phyloP scores from a whole-genome alignment of 2,329 filamentous ascomycete species.

The Xylariaceae sp. region DNA sequence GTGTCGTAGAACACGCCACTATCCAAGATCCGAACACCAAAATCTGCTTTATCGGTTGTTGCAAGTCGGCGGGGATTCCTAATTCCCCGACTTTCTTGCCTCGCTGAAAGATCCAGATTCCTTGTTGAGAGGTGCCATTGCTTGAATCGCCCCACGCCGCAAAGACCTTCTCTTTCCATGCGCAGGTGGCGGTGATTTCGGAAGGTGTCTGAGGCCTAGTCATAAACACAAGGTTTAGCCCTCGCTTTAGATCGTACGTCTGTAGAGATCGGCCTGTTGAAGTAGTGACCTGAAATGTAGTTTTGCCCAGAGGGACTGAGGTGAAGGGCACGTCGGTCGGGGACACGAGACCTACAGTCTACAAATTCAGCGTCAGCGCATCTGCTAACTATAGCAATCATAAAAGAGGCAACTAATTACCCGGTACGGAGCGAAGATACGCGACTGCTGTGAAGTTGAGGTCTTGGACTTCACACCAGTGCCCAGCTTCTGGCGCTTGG shows the following conservation, averaged over 20 bases:
- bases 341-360: slow-evolving; percentile 92
- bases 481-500: slow-evolving; percentile 70
- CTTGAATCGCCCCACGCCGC: slow-evolving; percentile 76
- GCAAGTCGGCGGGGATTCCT: slow-evolving; percentile 56
- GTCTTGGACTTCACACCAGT: slow-evolving; percentile 36
- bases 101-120: slow-evolving; percentile 87
- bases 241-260: slow-evolving; percentile 88
- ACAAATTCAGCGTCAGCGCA: slow-evolving; percentile 11
- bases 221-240: slow-evolving; percentile 88
- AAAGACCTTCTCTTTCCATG: slow-evolving; percentile 82
- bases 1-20: slow-evolving; percentile 67
- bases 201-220: slow-evolving; percentile 84
- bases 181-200: slow-evolving; percentile 76
- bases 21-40: slow-evolving; percentile 89
- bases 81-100: slow-evolving; percentile 79
- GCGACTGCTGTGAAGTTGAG: slow-evolving; percentile 52
- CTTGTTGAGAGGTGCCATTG: slow-evolving; percentile 48
- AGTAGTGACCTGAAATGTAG: slow-evolving; percentile 95
- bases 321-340: slow-evolving; percentile 88
- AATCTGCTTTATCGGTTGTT: slow-evolving; percentile 70
- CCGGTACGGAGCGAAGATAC: slow-evolving; percentile 89
- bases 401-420: slow-evolving; percentile 42
- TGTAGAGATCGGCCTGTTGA: slow-evolving; percentile 86
- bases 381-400: neutral
- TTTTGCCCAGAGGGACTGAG: slow-evolving; percentile 81